These are phyloP conservation scores for Diaporthe nobilis DNA, from an alignment of 2,329 filamentous ascomycete species.

Conservation along the genomic window DNA sequence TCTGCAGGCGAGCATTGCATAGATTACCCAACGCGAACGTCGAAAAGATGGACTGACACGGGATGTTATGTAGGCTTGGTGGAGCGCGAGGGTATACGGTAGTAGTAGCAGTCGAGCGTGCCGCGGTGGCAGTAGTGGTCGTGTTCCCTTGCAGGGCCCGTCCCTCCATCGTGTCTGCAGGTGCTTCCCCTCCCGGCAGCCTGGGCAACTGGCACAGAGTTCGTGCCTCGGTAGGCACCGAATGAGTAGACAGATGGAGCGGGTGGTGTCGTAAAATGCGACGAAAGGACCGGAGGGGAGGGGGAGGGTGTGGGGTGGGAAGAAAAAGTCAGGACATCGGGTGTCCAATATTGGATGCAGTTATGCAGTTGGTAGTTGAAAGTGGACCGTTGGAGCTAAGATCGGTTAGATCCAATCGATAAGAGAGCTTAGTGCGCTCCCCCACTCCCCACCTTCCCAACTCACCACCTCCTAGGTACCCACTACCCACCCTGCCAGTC, in stretches of 20 bases:
- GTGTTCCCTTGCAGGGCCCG: slow-evolving; percentile 23
- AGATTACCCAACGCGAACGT: not conserved
- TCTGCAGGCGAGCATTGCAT: not conserved
- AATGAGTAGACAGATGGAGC: not conserved
- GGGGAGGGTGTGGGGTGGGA: not conserved
- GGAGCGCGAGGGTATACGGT: not conserved
- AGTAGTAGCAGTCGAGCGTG: not conserved
- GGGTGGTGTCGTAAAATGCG: not conserved
- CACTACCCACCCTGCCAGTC: not conserved
- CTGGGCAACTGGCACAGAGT: slow-evolving; percentile 1
- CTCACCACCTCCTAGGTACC: not conserved
- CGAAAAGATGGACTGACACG: not conserved
- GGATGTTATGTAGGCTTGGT: not conserved
- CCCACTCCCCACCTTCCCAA: slow-evolving; percentile 7
- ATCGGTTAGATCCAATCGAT: slow-evolving; percentile 31
- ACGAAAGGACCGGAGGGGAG: not conserved
- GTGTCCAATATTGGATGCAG: slow-evolving; percentile 33
- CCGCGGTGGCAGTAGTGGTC: not conserved
- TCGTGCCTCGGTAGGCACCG: slow-evolving; percentile 3
- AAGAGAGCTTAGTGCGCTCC: slow-evolving; percentile 16
- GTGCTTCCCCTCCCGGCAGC: slow-evolving; percentile 12
- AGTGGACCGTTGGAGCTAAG: slow-evolving; percentile 22
- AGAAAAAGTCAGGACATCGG: not conserved
- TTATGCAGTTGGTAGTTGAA: slow-evolving; percentile 24
- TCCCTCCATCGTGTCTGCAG: slow-evolving; percentile 34